A percentile compares a stretch with the other conserved stretches of the same genome.
Conservation (phyloP, 176 grass and related monocot species). For the Carex kokanica region DNA sequence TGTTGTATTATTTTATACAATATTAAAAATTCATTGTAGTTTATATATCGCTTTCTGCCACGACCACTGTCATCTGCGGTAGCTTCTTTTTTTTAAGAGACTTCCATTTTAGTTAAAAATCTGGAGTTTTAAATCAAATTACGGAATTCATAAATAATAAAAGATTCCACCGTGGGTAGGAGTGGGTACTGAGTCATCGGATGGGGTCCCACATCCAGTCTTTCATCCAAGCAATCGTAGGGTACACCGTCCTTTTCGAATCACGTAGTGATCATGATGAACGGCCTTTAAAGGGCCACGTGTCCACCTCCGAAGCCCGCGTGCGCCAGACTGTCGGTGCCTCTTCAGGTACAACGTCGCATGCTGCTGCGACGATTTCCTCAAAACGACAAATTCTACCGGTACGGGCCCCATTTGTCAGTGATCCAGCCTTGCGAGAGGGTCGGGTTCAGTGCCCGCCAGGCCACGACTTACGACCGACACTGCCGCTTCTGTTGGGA, state of each 20-base stretch:
- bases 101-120: too few relatives aligned
- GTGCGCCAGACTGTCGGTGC: slow-evolving; percentile 51
- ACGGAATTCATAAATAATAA: too few relatives aligned
- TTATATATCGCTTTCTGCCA: too few relatives aligned
- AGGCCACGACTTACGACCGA: neutral
- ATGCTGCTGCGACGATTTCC: neutral
- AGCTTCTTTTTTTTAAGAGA: too few relatives aligned
- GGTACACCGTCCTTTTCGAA: slow-evolving; percentile 52
- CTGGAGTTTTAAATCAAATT: too few relatives aligned
- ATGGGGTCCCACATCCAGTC: slow-evolving; percentile 2
- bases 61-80: too few relatives aligned
- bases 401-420: neutral
- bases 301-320: neutral
- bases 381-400: neutral
- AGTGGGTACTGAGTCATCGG: slow-evolving; percentile 24
- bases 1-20: too few relatives aligned
- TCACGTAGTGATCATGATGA: slow-evolving; percentile 27
- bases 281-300: neutral
- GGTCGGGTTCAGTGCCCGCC: neutral
- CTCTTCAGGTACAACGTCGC: neutral
- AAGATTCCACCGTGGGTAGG: too few relatives aligned
- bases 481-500: neutral
- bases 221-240: slow-evolving; percentile 13
- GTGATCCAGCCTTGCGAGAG: neutral
- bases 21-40: too few relatives aligned